Conservation (phyloP, 768 basidiomycete genomes). For the Suillus variegatus region DNA sequence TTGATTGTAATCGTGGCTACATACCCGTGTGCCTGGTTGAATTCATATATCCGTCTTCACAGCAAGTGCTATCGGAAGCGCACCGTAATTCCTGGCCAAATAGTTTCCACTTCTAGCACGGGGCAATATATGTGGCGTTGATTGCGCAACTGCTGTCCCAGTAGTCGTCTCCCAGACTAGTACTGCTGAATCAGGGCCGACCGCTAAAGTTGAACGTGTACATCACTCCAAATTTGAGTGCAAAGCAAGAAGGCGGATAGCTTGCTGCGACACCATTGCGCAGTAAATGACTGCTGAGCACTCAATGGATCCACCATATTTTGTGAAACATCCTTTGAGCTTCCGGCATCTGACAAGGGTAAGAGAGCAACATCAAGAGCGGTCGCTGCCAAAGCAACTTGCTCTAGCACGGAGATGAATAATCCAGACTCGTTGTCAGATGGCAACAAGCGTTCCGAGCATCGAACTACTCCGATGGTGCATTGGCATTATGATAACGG, state of each 20-base stretch:
- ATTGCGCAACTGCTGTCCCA: not conserved
- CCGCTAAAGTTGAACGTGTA: not conserved
- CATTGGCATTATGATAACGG: conserved; percentile 1
- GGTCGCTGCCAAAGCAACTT: not conserved
- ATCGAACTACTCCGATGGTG: conserved; percentile 2
- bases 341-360: not conserved
- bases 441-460: conserved; percentile 3
- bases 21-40: conserved; percentile 33
- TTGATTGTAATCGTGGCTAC: conserved; percentile 32
- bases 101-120: conserved; percentile 11
- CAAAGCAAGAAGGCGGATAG: not conserved
- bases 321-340: not conserved
- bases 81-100: conserved; percentile 8
- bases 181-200: not conserved
- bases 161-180: conserved; percentile 13
- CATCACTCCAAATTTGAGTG: not conserved
- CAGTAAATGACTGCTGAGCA: not conserved
- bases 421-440: not conserved
- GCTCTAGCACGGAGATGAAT: conserved; percentile 1
- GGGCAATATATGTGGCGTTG: conserved; percentile 7
- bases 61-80: conserved; percentile 26
- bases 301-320: not conserved
- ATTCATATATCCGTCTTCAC: conserved; percentile 39
- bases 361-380: not conserved
- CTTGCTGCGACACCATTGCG: not conserved